Conservation (phyloP, 2,329 filamentous ascomycete species). For the Mycosphaerelloides madeirae region DNA sequence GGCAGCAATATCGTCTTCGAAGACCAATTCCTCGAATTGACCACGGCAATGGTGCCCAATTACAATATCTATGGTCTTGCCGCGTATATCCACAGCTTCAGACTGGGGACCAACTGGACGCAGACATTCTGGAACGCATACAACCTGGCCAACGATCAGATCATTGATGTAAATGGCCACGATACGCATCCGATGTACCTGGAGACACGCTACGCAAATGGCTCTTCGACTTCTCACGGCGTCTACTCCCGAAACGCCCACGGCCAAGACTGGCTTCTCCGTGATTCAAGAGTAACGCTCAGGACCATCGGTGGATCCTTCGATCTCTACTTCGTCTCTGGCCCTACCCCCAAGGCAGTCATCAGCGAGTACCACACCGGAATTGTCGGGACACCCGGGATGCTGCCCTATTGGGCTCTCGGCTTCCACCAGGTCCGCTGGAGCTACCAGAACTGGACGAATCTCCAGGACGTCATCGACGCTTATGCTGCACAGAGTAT, state of each 20-base stretch:
- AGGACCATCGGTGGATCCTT: slow-evolving; percentile 39
- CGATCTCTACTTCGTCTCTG: slow-evolving; percentile 72
- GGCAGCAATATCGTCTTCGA: slow-evolving; percentile 30
- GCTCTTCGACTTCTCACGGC: slow-evolving; percentile 24
- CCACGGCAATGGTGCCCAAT: slow-evolving; percentile 24
- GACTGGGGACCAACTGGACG: slow-evolving; percentile 29
- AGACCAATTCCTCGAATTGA: slow-evolving; percentile 31
- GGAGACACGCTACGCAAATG: slow-evolving; percentile 29
- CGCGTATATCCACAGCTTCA: slow-evolving; percentile 28
- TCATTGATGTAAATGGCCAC: slow-evolving; percentile 28
- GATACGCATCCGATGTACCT: slow-evolving; percentile 32
- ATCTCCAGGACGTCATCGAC: slow-evolving; percentile 54
- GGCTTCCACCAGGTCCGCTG: slow-evolving; percentile 25
- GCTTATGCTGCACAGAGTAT: slow-evolving; percentile 51
- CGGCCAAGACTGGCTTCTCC: slow-evolving; percentile 32
- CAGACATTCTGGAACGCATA: slow-evolving; percentile 30
- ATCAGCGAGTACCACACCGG: slow-evolving; percentile 20
- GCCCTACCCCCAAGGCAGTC: slow-evolving; percentile 33
- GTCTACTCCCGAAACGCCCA: slow-evolving; percentile 33
- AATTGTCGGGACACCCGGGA: slow-evolving; percentile 22
- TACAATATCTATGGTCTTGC: slow-evolving; percentile 33
- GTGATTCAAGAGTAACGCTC: slow-evolving; percentile 24
- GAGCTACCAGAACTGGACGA: slow-evolving; percentile 62
- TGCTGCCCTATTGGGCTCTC: slow-evolving; percentile 26
- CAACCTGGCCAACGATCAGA: slow-evolving; percentile 25